Base-by-base conservation (phyloP, 306 rosid genomes). In the Citrullus amarus region DNA sequence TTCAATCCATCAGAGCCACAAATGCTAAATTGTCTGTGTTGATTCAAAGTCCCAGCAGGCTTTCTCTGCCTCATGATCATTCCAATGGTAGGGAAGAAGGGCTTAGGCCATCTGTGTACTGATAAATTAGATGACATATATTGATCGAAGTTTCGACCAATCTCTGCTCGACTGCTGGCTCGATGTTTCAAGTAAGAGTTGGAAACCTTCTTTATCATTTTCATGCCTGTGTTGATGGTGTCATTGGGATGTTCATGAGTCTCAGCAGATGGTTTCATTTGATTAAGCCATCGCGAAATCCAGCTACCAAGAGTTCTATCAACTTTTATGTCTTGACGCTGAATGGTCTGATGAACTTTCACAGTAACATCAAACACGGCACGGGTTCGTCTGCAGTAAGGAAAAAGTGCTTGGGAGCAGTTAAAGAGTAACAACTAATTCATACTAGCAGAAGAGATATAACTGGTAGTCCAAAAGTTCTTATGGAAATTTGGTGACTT, bases 191-290 rank as follows among this genome's bases (percentile, higher is more conserved):
- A 79, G 39, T 69, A 83, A 79, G 90, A 62, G 48, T 75, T 79
- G 36, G 79, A 72, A 48, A 55, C 82, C 71, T 82, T 82, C 80
- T 86, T 89, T 43, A 83, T 79, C 81, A 55, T 60, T 58, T 61
- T 81, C 75, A 76, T 80, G 77, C 81, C 74, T 16, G 25, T 18
- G 6, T 89, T 79, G 80, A 66, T 63, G 78, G 79, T 55, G 79
- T 81, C 77, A 20, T 17, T 46, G 13, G 73, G 39, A 44, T 83
- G 85, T 36, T 87, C 81, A 1, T 93, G 99, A 80, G 88, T 90
- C 82, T 87, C 87, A 78, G 97, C 98, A 18, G 97, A 88, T 28
- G 96, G 99, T 77, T 95, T 95, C 83, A 84, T 79, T 58, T 87
- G 79, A 83, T 90, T 93, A 63, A 92, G 91, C 81, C 85, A 88